Evolutionary conservation across 306 rosid genomes (phyloP), one percentile per base, ranked within the genome.

Genomic region (Cyclanthera cordifolia): DNA sequence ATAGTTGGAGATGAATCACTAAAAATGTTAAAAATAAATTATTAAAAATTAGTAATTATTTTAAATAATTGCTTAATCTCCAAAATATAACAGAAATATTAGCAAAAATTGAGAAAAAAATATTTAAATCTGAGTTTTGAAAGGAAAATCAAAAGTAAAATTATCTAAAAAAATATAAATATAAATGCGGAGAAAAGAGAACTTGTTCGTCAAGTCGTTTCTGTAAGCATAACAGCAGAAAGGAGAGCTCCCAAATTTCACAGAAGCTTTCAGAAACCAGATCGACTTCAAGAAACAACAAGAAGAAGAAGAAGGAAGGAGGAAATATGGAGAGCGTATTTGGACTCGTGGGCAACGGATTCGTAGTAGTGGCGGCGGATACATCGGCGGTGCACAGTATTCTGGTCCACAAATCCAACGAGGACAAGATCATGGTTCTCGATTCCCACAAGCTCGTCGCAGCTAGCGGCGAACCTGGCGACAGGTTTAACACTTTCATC

Each of bases 351-450:
- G 96, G 99, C 0, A 69, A 85, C 47, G 99, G 89, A 0, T 93
- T 86, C 79, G 79, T 93, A 16, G 77, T 93, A 2, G 96, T 93
- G 61, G 99, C 52, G 50, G 96, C 95, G 4, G 99, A 93, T 55
- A 80, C 99, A 1, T 90, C 99, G 49, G 96, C 99, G 23, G 96
- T 90, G 45, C 86, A 93, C 73, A 87, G 96, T 83, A 93, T 93
- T 75, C 78, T 93, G 46, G 99, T 93, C 1, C 99, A 93, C 80
- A 93, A 90, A 73, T 83, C 94, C 47, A 88, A 90, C 81, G 99
- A 93, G 77, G 99, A 93, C 87, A 93, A 93, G 86, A 93, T 93
- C 90, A 93, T 93, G 99, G 72, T 84, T 43, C 99, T 93, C 66
- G 99, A 93, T 56, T 86, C 99, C 4, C 96, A 93, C 88, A 93